These are phyloP conservation scores for Suillus placidus DNA, from an alignment of 768 basidiomycete species.

Conservation along the genomic window DNA sequence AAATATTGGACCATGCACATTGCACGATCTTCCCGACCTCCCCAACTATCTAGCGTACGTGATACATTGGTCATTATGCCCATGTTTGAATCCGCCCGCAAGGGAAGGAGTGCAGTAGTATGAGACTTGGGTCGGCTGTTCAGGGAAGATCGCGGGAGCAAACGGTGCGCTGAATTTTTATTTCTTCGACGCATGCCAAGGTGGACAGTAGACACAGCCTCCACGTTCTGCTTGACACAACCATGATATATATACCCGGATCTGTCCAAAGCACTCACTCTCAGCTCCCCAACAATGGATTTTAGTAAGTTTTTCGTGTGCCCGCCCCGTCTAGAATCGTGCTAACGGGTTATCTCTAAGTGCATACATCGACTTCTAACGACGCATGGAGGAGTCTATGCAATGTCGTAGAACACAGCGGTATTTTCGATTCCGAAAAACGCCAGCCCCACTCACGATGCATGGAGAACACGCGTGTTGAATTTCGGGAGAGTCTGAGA, in stretches of 20 bases:
- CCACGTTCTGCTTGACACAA: neutral
- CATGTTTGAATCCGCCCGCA: neutral
- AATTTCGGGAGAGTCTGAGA: neutral
- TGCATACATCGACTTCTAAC: neutral
- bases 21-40: no score
- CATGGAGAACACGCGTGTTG: conserved; percentile 1
- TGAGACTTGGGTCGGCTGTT: neutral
- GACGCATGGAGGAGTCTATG: neutral
- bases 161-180: neutral
- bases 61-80: neutral
- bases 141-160: neutral
- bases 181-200: neutral
- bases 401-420: neutral
- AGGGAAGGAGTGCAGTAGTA: neutral
- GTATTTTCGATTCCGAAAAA: neutral
- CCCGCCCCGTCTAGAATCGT: no score
- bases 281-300: neutral
- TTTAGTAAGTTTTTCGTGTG: neutral
- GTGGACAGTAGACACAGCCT: neutral
- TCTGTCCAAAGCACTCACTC: neutral
- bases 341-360: neutral
- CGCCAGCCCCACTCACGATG: neutral
- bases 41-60: neutral
- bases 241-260: neutral
- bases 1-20: no score